Percentiles rank a stretch among this genome's conserved stretches.
phyloP scores from a whole-genome alignment of 805 yeast genomes.

The Ogataea trehaloabstinens region DNA sequence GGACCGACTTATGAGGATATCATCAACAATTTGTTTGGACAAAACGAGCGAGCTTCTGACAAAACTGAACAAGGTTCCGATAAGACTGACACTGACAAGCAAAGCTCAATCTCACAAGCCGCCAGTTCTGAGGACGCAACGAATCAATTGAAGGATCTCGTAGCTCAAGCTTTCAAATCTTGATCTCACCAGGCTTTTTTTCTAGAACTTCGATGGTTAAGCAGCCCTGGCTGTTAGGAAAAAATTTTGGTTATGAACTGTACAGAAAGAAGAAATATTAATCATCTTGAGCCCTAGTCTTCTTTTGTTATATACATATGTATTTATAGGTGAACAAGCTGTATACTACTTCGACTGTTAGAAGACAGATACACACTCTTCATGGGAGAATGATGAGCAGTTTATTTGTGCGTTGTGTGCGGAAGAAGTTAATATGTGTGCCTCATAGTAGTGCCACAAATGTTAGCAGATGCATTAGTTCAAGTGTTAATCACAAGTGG shows the following conservation, averaged over 20 bases:
- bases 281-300: background rate
- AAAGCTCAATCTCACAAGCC: background rate
- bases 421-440: background rate
- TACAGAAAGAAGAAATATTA: background rate
- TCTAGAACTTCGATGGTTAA: constrained; percentile 14
- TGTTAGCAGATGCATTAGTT: background rate
- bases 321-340: background rate
- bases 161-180: constrained; percentile 33
- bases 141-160: constrained; percentile 31
- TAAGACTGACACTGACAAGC: background rate
- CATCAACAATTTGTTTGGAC: constrained; percentile 22
- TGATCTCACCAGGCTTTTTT: constrained; percentile 3
- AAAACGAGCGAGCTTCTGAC: constrained; percentile 1
- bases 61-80: constrained; percentile 3
- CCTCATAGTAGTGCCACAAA: background rate
- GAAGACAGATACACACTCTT: background rate
- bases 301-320: background rate
- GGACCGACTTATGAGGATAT: constrained; percentile 24
- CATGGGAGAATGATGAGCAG: constrained; percentile 1
- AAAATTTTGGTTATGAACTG: constrained; percentile 4
- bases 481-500: background rate
- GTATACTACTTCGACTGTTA: background rate
- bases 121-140: constrained; percentile 24
- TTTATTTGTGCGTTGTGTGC: background rate
- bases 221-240: constrained; percentile 7